Evolutionary conservation across 1,284 basidiomycete genomes (phyloP), one percentile per base, ranked within the genome.

Genomic region (Rhodotorula sp.): DNA sequence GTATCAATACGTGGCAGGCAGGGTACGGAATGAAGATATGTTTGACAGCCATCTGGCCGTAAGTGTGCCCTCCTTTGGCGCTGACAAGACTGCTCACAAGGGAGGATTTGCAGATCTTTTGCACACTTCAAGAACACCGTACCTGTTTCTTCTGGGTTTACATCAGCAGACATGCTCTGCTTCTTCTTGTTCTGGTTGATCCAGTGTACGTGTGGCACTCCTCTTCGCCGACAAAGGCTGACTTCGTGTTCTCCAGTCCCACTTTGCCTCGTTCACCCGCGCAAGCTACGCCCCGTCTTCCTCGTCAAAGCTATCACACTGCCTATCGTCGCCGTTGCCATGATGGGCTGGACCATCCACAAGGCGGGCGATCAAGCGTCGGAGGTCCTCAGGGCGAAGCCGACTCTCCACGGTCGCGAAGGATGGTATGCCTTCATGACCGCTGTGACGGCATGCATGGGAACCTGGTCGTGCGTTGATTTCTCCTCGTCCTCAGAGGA

Each of bases 121-220:
- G 62, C 63, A 34, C 57, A 20, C 30, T 67, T 62, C 48, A 31
- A 40, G 46, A 72, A 73, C 61, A 26, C 63, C 40, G 64, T 76
- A 10, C 56, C 63, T 26, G 67, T 4, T 7, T 65, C 66, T 1
- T 31, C 73, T 11, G 73, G 71, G 24, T 63, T 70, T 2, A 74
- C 67, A 22, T 59, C 62, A 22, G 30, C 72, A 83, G 85, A 84
- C 15, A 84, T 89, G 78, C 85, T 89, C 80, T 90, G 87, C 77
- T 92, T 89, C 80, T 86, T 90, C 80, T 78, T 92, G 44, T 91
- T 87, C 81, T 91, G 89, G 89, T 79, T 88, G 28, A 81, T 88
- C 34, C 86, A 89, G 77, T 84, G 88, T 24, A 16, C 37, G 24
- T 18, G 34, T 34, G 30, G 30, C 53, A 11, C 24, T 60, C 51